Evolutionary conservation across 2,329 filamentous ascomycete genomes (phyloP).

Genomic region (Stachybotrys elegans): DNA sequence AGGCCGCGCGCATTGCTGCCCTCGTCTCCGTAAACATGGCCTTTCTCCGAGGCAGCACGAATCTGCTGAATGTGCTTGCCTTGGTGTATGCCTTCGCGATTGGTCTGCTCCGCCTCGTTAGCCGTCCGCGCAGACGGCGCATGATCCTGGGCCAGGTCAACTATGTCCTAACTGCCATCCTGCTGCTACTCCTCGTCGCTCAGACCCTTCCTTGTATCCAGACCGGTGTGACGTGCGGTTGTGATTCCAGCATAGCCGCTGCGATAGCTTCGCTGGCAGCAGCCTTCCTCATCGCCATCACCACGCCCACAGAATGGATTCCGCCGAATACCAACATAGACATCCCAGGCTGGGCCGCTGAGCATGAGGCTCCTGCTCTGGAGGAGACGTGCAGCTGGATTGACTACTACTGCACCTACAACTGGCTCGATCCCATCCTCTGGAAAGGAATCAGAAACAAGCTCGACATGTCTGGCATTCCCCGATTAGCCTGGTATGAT

Average conservation of each 20-base stretch:
- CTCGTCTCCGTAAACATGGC: constrained; percentile 34
- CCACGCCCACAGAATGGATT: constrained; percentile 46
- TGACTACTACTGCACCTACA: constrained; percentile 45
- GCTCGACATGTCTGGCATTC: constrained; percentile 42
- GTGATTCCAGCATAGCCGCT: constrained; percentile 24
- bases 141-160: constrained; percentile 44
- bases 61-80: constrained; percentile 30
- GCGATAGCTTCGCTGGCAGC: constrained; percentile 30
- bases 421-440: constrained; percentile 44
- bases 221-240: constrained; percentile 22
- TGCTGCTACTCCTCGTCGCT: constrained; percentile 29
- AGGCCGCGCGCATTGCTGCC: constrained; percentile 32
- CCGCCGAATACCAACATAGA: constrained; percentile 35
- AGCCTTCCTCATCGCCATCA: constrained; percentile 33
- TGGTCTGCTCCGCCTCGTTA: constrained; percentile 36
- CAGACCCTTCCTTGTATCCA: constrained; percentile 41
- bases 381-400: constrained; percentile 52
- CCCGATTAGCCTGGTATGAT: constrained; percentile 49
- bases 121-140: constrained; percentile 39
- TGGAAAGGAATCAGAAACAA: constrained; percentile 39
- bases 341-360: constrained; percentile 29
- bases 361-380: constrained; percentile 33
- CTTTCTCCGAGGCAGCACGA: constrained; percentile 24
- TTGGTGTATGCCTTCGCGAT: constrained; percentile 37
- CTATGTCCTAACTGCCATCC: constrained; percentile 31